Percentiles rank a stretch among this genome's conserved stretches.
These are phyloP conservation scores for Sextonia rubra DNA, from an alignment of 164 flowering plant genomes.

Conservation along the genomic window DNA sequence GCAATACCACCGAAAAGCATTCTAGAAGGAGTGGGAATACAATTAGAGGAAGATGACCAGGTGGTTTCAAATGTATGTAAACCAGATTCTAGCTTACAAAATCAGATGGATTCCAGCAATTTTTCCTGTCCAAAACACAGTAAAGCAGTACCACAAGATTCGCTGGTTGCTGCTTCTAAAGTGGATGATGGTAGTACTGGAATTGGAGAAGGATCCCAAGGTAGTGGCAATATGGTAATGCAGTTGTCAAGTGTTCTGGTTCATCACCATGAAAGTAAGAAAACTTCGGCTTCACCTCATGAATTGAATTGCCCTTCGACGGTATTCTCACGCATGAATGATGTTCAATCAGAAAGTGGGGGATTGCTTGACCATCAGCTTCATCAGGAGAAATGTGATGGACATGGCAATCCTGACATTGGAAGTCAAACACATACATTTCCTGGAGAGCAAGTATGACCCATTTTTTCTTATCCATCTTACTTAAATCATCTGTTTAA, in stretches of 20 bases:
- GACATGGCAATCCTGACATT: background rate
- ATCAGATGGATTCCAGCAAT: constrained; percentile 9
- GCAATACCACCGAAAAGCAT: constrained; percentile 6
- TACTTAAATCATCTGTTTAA: background rate
- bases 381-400: constrained; percentile 8
- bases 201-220: constrained; percentile 14
- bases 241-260: constrained; percentile 25
- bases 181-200: background rate
- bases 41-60: constrained; percentile 14
- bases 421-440: constrained; percentile 12
- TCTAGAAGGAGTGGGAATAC: constrained; percentile 10
- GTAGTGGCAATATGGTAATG: constrained; percentile 23
- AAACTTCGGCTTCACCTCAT: constrained; percentile 5
- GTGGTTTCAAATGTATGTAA: constrained; percentile 2
- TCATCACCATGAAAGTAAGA: constrained; percentile 7
- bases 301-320: constrained; percentile 12
- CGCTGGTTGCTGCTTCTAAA: constrained; percentile 1
- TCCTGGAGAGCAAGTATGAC: constrained; percentile 31
- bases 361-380: constrained; percentile 16
- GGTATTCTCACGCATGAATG: constrained; percentile 9
- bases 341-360: constrained; percentile 10
- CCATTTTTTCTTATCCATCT: background rate
- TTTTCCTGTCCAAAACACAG: constrained; percentile 14
- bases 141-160: constrained; percentile 9
- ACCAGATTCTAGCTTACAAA: constrained; percentile 9